Evolutionary conservation across 352 stramenopile genomes (phyloP).

Genomic region (Globisporangium megalacanthum): DNA sequence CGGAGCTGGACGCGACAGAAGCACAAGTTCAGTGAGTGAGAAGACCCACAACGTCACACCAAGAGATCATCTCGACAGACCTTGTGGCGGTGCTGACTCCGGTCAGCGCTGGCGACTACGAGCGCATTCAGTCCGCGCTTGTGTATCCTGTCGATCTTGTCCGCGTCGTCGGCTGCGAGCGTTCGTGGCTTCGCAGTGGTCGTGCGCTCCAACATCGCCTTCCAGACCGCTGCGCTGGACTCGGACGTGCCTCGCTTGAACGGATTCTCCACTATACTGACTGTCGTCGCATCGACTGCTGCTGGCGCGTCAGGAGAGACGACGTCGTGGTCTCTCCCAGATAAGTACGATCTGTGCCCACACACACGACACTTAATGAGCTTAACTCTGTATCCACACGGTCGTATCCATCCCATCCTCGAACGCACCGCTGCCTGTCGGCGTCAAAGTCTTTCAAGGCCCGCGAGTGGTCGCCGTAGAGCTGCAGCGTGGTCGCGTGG

Average conservation of each 20-base stretch:
- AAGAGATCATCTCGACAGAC: background rate
- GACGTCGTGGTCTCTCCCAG: background rate
- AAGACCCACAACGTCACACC: slow-evolving; percentile 4
- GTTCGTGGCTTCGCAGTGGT: background rate
- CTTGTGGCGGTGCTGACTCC: slow-evolving; percentile 12
- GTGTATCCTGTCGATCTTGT: slow-evolving; percentile 14
- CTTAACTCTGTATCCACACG: background rate
- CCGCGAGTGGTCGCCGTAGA: slow-evolving; percentile 42
- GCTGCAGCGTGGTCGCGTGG: slow-evolving; percentile 32
- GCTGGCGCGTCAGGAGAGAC: background rate
- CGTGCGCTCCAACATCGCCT: background rate
- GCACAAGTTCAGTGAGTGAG: background rate
- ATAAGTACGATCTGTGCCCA: slow-evolving; percentile 5
- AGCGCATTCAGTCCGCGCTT: slow-evolving; percentile 25
- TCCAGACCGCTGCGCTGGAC: background rate
- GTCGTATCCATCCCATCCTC: background rate
- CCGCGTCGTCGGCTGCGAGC: background rate
- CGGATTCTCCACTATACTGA: slow-evolving; percentile 5
- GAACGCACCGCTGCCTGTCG: slow-evolving; percentile 36
- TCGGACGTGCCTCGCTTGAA: slow-evolving; percentile 5
- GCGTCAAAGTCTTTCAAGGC: slow-evolving; percentile 50
- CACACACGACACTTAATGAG: too few species aligned
- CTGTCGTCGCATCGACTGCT: background rate
- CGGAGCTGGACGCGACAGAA: slow-evolving; percentile 14
- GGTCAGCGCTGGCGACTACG: slow-evolving; percentile 11